Percentiles rank a stretch among this genome's conserved stretches.
Evolutionary conservation across 306 rosid genomes (phyloP).

Genomic region (Dryas alaskensis): DNA sequence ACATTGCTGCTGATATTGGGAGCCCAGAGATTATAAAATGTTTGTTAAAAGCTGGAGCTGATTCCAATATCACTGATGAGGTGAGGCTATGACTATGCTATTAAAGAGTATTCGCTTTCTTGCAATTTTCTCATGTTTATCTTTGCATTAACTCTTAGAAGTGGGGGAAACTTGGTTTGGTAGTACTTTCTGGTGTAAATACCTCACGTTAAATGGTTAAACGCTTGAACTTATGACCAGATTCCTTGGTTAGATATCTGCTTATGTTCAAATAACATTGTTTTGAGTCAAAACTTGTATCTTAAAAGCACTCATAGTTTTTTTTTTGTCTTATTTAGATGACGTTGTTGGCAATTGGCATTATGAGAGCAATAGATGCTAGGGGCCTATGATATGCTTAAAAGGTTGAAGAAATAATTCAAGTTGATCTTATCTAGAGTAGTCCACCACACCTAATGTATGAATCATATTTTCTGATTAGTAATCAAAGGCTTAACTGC

Average conservation of each 20-base stretch:
- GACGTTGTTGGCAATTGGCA: background rate
- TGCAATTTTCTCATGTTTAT: background rate
- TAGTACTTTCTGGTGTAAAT: background rate
- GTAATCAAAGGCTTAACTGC: background rate
- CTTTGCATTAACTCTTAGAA: background rate
- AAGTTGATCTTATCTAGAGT: background rate
- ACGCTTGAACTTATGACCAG: too few relatives aligned
- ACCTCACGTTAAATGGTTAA: too few relatives aligned
- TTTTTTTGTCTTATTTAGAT: background rate
- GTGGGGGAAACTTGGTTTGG: background rate
- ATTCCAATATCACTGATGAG: slow-evolving; percentile 79
- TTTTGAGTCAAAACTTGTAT: too few relatives aligned
- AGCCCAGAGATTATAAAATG: slow-evolving; percentile 55
- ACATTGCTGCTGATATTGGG: slow-evolving; percentile 80
- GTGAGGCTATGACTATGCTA: slow-evolving; percentile 33
- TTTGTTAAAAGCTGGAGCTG: slow-evolving; percentile 83
- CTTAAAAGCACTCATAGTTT: too few relatives aligned
- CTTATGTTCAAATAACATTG: too few relatives aligned
- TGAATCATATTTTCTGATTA: background rate
- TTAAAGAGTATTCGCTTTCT: background rate
- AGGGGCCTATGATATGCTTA: background rate
- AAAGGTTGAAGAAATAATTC: background rate
- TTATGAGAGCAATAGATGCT: background rate
- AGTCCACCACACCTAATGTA: background rate
- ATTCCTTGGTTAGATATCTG: too few relatives aligned